Evolutionary conservation across 1,284 basidiomycete genomes (phyloP).

Genomic region (Meripilus lineatus): DNA sequence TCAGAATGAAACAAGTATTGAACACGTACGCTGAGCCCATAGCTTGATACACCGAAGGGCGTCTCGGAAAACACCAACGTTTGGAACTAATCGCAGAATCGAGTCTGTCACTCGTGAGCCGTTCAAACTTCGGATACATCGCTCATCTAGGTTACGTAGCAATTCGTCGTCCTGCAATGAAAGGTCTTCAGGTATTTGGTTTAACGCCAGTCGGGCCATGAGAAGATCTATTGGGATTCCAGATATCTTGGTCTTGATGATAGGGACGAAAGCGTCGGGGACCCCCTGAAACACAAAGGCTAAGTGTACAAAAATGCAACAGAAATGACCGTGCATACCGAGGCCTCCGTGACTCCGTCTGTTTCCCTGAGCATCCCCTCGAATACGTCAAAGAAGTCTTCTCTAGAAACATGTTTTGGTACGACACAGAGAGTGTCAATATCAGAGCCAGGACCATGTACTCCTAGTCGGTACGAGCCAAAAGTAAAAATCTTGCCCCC

Average conservation of each 20-base stretch:
- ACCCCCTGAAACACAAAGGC: constrained; percentile 61
- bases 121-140: constrained; percentile 91
- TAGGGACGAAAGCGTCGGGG: constrained; percentile 93
- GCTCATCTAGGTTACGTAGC: constrained; percentile 90
- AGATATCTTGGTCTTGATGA: constrained; percentile 89
- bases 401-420: constrained; percentile 91
- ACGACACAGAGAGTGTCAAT: constrained; percentile 99
- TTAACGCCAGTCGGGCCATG: constrained; percentile 83
- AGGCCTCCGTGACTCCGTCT: constrained; percentile 86
- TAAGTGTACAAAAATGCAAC: constrained; percentile 2
- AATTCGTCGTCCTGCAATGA: constrained; percentile 90
- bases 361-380: constrained; percentile 85
- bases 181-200: constrained; percentile 88
- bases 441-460: constrained; percentile 94
- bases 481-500: constrained; percentile 99
- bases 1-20: constrained; percentile 6
- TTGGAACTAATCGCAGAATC: constrained; percentile 92
- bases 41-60: constrained; percentile 94
- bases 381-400: constrained; percentile 95
- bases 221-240: constrained; percentile 94
- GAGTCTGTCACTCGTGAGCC: constrained; percentile 97
- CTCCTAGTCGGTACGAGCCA: constrained; percentile 93
- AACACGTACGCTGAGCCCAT: constrained; percentile 89
- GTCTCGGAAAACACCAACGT: constrained; percentile 92
- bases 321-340: constrained; percentile 48